Evolutionary conservation across 805 yeast genomes (phyloP).

Genomic region (Zygosaccharomyces rouxii): DNA sequence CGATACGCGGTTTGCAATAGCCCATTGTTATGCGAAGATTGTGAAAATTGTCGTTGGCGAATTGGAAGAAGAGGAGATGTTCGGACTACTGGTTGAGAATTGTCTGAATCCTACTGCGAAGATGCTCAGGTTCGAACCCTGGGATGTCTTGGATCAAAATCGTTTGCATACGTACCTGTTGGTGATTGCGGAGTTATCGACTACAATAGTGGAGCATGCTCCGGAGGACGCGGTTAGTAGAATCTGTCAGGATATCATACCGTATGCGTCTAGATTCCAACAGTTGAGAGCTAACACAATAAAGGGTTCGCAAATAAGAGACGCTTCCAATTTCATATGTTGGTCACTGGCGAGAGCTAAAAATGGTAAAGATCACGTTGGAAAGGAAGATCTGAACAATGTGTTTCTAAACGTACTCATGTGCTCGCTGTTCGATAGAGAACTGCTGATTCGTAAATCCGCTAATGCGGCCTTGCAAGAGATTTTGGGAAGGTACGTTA

Average conservation of each 20-base stretch:
- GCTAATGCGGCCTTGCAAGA: constrained; percentile 87
- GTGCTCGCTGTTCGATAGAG: constrained; percentile 65
- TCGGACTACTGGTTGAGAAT: constrained; percentile 26
- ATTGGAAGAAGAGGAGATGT: constrained; percentile 22
- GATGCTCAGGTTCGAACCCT: constrained; percentile 9
- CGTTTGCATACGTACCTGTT: constrained; percentile 35
- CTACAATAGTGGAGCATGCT: constrained; percentile 16
- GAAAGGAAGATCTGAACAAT: constrained; percentile 21
- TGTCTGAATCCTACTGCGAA: constrained; percentile 26
- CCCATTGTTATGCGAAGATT: constrained; percentile 60
- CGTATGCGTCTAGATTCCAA: constrained; percentile 50
- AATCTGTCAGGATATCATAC: constrained; percentile 35
- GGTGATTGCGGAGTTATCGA: constrained; percentile 34
- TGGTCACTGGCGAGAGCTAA: constrained; percentile 63
- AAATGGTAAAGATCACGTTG: not conserved
- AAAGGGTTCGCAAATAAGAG: constrained; percentile 68
- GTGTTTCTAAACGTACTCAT: constrained; percentile 39
- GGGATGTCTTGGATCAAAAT: constrained; percentile 30
- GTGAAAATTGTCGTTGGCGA: constrained; percentile 29
- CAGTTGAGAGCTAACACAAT: constrained; percentile 49
- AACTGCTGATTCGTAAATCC: constrained; percentile 71
- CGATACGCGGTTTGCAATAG: constrained; percentile 55
- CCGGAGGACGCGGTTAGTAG: constrained; percentile 8
- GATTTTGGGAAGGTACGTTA: constrained; percentile 69
- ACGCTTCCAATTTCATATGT: constrained; percentile 76